phyloP scores from a whole-genome alignment of 2,329 filamentous ascomycete species.

The Colletotrichum somersetense region DNA sequence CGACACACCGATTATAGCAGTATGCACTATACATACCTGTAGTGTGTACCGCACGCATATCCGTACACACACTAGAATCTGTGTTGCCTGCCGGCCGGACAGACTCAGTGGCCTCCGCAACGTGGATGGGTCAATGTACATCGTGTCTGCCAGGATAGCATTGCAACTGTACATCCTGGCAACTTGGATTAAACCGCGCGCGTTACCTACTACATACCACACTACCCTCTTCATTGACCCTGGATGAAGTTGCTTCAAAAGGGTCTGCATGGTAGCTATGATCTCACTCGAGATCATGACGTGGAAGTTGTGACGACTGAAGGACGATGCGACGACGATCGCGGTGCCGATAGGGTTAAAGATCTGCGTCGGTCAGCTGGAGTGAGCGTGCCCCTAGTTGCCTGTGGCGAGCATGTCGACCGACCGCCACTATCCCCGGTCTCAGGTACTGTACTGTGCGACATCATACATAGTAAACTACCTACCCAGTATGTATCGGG shows the following conservation, averaged over 20 bases:
- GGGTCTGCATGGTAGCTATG: constrained; percentile 3
- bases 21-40: background rate
- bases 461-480: too few species aligned
- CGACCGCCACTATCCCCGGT: constrained; percentile 22
- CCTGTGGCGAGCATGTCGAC: constrained; percentile 31
- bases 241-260: background rate
- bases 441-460: background rate
- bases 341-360: constrained; percentile 24
- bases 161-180: background rate
- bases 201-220: too few species aligned
- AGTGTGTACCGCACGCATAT: too few species aligned
- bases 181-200: background rate
- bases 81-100: background rate
- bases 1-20: background rate
- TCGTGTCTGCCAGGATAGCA: background rate
- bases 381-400: background rate
- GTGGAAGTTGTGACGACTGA: constrained; percentile 28
- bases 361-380: constrained; percentile 33
- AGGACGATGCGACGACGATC: constrained; percentile 27
- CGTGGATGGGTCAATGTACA: background rate
- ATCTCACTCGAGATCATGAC: constrained; percentile 36
- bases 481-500: too few species aligned
- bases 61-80: background rate
- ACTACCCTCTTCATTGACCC: background rate
- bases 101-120: background rate